Evolutionary conservation across 805 yeast genomes (phyloP), one percentile per base, ranked within the genome.

Genomic region (Ogataea siamensis): DNA sequence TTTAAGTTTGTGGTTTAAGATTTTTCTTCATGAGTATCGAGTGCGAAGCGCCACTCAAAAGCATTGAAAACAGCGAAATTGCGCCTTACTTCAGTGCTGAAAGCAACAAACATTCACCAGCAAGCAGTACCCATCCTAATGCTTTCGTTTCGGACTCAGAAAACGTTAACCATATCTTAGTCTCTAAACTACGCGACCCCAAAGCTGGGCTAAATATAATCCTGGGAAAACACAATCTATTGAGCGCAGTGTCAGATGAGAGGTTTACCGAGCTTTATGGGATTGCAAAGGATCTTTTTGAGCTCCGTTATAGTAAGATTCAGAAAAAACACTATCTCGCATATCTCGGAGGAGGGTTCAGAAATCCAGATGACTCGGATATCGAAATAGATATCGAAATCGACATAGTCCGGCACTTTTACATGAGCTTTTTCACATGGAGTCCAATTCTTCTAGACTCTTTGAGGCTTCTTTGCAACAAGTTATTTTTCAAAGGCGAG

Each of bases 401-500:
- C 22, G 55, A 57, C 17, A 52, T 58, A 14, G 63, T 73, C 20
- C 55, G 78, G 37, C 57, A 57, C 31, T 51, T 63, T 39, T 74
- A 73, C 50, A 68, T 74, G 76, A 62, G 66, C 39, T 50, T 66
- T 22, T 74, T 73, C 54, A 47, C 62, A 33, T 62, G 71, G 58
- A 69, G 71, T 32, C 51, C 66, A n/a, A 73, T 76, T 40, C 61
- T 87, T 31, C 62, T 85, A 28, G 58, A 60, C 2, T 67, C 87
- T 1, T 68, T 87, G 12, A 64, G 87, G 21, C 58, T 60, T 30
- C 63, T 87, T 21, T 86, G 94, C 48, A 70, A 73, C 25, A 74
- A 70, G 47, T 55, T 87, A n/a, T 83, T 81, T 60, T 70, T 87
- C 51, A 77, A 78, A 53, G 95, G 91, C 5, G 95, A 87, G 61